Evolutionary conservation across 2,329 filamentous ascomycete genomes (phyloP).

Genomic region (Knoxdaviesia proteae): DNA sequence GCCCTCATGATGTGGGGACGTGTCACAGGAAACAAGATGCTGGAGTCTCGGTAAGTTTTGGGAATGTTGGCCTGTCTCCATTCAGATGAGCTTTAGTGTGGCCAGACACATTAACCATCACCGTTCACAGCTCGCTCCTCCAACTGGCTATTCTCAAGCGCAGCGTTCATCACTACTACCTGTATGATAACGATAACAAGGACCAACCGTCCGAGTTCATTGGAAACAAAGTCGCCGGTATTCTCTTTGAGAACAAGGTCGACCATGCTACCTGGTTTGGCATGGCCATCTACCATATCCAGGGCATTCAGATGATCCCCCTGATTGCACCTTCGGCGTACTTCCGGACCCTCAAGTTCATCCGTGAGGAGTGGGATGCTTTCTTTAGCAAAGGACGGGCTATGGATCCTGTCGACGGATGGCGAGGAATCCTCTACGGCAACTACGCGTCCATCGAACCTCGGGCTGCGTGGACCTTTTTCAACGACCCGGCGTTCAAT

Average conservation of each 20-base stretch:
- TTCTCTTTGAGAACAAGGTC: constrained; percentile 84
- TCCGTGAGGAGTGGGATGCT: constrained; percentile 61
- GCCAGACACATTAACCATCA: background rate
- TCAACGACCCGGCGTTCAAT: constrained; percentile 45
- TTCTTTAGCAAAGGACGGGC: constrained; percentile 53
- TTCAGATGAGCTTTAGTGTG: background rate
- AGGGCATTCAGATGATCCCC: constrained; percentile 70
- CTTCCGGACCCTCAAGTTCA: constrained; percentile 47
- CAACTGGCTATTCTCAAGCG: constrained; percentile 65
- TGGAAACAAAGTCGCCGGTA: constrained; percentile 51
- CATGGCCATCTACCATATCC: constrained; percentile 45
- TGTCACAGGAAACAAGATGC: constrained; percentile 50
- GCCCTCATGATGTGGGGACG: constrained; percentile 88
- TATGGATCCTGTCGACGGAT: constrained; percentile 48
- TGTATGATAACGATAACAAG: constrained; percentile 50
- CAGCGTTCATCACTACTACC: constrained; percentile 60
- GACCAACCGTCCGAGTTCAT: constrained; percentile 57
- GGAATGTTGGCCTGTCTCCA: no score
- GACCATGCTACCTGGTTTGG: constrained; percentile 89
- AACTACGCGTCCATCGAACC: constrained; percentile 67
- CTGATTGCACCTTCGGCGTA: constrained; percentile 47
- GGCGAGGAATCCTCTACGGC: constrained; percentile 68
- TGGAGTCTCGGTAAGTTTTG: constrained; percentile 45
- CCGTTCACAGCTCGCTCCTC: constrained; percentile 40
- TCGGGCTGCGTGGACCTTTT: constrained; percentile 50